Evolutionary conservation across 352 stramenopile species (phyloP).

Genomic region (Phytophthora rubi): DNA sequence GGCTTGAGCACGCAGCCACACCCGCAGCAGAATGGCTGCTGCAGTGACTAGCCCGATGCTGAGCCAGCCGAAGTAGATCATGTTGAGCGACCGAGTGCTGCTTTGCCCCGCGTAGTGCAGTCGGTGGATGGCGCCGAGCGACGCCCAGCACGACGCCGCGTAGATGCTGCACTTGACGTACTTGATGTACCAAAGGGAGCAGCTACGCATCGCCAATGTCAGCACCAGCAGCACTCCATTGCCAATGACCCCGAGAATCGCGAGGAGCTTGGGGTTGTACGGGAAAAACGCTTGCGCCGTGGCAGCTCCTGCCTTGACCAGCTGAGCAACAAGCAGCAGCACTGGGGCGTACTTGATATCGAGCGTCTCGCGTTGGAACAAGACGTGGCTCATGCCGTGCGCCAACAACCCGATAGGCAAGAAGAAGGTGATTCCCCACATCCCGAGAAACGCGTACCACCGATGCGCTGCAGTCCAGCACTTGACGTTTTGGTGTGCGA

Average conservation of each 20-base stretch:
- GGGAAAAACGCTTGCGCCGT: conserved; percentile 59
- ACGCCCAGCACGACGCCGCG: conserved; percentile 61
- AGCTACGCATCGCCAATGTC: conserved; percentile 49
- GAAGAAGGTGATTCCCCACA: conserved; percentile 70
- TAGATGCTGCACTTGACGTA: conserved; percentile 63
- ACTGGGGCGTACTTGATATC: conserved; percentile 72
- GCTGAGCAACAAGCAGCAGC: conserved; percentile 54
- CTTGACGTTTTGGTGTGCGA: conserved; percentile 46
- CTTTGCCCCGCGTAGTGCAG: conserved; percentile 26
- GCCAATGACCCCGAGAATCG: conserved; percentile 41
- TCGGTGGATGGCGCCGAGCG: conserved; percentile 53
- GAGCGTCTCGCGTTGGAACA: conserved; percentile 66
- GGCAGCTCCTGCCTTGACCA: conserved; percentile 55
- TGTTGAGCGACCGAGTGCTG: conserved; percentile 44
- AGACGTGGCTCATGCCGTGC: conserved; percentile 68
- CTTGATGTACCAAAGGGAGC: conserved; percentile 67
- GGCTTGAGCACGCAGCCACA: conserved; percentile 16
- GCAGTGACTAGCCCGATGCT: conserved; percentile 39
- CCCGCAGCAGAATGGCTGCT: conserved; percentile 24
- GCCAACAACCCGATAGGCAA: conserved; percentile 61
- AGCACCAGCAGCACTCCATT: conserved; percentile 48
- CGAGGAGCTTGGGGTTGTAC: conserved; percentile 43
- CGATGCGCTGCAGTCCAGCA: conserved; percentile 55
- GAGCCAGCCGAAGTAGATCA: conserved; percentile 71
- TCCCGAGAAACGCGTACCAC: conserved; percentile 55